Conservation (phyloP, 2,329 filamentous ascomycete species). For the Ophiocordyceps camponoti-leonardi region DNA sequence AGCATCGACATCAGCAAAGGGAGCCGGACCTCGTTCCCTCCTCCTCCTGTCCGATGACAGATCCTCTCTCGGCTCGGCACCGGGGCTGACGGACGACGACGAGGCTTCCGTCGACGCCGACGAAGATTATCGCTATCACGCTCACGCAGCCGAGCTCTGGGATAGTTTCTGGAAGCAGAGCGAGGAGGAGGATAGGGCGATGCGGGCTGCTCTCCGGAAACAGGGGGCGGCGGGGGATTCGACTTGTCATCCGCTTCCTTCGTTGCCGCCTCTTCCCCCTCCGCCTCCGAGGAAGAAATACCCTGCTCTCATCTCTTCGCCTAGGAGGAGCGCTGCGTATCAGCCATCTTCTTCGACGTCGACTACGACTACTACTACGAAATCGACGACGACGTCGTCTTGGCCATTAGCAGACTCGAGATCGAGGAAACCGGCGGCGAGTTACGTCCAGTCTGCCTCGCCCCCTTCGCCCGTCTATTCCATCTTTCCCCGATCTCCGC, state of each 20-base stretch:
- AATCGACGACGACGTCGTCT: slow-evolving; percentile 1
- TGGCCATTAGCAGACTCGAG: slow-evolving; percentile 11
- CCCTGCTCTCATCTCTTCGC: slow-evolving; percentile 13
- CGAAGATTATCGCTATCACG: slow-evolving; percentile 31
- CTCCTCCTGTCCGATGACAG: too few species aligned
- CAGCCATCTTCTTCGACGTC: slow-evolving; percentile 5
- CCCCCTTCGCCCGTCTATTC: slow-evolving; percentile 19
- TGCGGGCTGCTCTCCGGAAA: background rate
- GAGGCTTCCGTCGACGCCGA: slow-evolving; percentile 30
- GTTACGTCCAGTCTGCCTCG: slow-evolving; percentile 3
- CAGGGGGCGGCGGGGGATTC: too few species aligned
- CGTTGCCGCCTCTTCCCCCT: background rate
- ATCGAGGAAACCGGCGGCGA: slow-evolving; percentile 2
- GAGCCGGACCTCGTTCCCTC: background rate
- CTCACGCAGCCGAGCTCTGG: slow-evolving; percentile 28
- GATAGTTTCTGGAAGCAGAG: slow-evolving; percentile 28
- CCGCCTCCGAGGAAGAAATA: slow-evolving; percentile 11
- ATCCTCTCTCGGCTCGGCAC: slow-evolving; percentile 27
- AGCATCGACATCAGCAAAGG: slow-evolving; percentile 1
- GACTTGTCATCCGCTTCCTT: too few species aligned
- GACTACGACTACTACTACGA: too few species aligned
- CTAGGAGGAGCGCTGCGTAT: slow-evolving; percentile 4
- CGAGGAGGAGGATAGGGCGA: slow-evolving; percentile 3
- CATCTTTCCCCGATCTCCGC: slow-evolving; percentile 20
- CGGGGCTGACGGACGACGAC: slow-evolving; percentile 32